These are phyloP conservation scores for Cicer yamashitae DNA, from an alignment of 306 rosid genomes.

Conservation along the genomic window DNA sequence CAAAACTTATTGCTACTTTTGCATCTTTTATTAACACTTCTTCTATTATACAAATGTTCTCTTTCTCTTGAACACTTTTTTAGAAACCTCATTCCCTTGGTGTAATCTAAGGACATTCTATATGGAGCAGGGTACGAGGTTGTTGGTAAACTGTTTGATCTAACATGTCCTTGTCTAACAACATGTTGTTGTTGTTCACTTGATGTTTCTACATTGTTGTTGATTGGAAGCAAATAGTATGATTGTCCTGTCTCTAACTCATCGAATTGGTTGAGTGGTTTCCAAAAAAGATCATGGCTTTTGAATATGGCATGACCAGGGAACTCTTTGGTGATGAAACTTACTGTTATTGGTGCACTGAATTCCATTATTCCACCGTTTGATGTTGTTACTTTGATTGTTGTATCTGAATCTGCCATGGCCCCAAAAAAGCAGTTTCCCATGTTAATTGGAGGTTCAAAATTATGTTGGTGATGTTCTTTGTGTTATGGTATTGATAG, in stretches of 20 bases:
- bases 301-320: slow-evolving; percentile 75
- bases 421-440: slow-evolving; percentile 77
- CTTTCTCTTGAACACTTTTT: slow-evolving; percentile 64
- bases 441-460: slow-evolving; percentile 48
- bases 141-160: slow-evolving; percentile 70
- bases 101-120: slow-evolving; percentile 71
- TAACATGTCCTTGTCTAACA: slow-evolving; percentile 68
- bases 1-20: slow-evolving; percentile 54
- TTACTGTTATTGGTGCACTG: slow-evolving; percentile 60
- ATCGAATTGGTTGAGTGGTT: slow-evolving; percentile 60
- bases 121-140: slow-evolving; percentile 56
- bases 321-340: slow-evolving; percentile 68
- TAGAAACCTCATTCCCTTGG: slow-evolving; percentile 48
- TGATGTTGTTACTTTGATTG: slow-evolving; percentile 67
- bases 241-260: slow-evolving; percentile 68
- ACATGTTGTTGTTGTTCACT: slow-evolving; percentile 8
- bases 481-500: neutral
- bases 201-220: neutral
- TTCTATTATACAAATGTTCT: slow-evolving; percentile 54
- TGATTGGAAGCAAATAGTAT: slow-evolving; percentile 72
- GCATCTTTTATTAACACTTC: slow-evolving; percentile 1
- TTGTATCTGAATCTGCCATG: slow-evolving; percentile 48
- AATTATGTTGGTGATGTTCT: slow-evolving; percentile 12
- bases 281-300: slow-evolving; percentile 81
- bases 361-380: slow-evolving; percentile 93